These are phyloP conservation scores for Lepidium didymum DNA, from an alignment of 345 rosid genomes.

Conservation along the genomic window DNA sequence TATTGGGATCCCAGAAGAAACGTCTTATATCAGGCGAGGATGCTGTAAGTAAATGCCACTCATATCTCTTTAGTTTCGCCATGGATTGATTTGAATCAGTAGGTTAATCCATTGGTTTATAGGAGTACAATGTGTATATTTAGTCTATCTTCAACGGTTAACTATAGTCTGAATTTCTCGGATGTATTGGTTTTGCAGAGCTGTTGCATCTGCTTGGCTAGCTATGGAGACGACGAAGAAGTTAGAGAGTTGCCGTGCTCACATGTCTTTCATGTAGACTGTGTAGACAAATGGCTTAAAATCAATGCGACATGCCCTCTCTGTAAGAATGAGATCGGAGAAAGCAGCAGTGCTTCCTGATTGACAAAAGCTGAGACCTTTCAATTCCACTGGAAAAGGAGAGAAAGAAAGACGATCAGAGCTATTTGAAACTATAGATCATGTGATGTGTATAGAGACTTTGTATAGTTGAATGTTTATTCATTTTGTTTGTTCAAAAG, in stretches of 20 bases:
- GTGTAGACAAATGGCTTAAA: conserved; percentile 76
- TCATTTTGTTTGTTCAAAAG: conserved; percentile 17
- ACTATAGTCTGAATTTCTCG: not conserved
- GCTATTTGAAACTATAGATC: not conserved
- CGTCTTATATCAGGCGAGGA: conserved; percentile 77
- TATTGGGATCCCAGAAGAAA: conserved; percentile 61
- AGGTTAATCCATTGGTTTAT: not conserved
- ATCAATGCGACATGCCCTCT: conserved; percentile 76
- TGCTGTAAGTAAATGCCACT: conserved; percentile 53
- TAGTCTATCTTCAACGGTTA: not conserved
- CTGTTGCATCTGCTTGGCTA: conserved; percentile 69
- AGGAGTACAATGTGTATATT: not conserved
- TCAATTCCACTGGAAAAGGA: not conserved
- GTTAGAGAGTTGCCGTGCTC: conserved; percentile 61
- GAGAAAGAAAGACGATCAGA: not conserved
- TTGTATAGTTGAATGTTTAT: conserved; percentile 21
- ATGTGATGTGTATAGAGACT: conserved; percentile 4
- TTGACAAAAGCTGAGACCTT: conserved; percentile 5
- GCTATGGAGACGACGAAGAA: conserved; percentile 54
- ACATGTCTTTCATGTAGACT: conserved; percentile 62
- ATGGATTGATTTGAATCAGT: not conserved
- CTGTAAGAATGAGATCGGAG: conserved; percentile 59
- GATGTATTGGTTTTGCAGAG: conserved; percentile 36
- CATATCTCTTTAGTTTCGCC: not conserved
- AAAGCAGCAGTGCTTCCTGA: conserved; percentile 29